Conservation (phyloP, 495 filamentous ascomycete genomes). For the Podospora appendiculata region DNA sequence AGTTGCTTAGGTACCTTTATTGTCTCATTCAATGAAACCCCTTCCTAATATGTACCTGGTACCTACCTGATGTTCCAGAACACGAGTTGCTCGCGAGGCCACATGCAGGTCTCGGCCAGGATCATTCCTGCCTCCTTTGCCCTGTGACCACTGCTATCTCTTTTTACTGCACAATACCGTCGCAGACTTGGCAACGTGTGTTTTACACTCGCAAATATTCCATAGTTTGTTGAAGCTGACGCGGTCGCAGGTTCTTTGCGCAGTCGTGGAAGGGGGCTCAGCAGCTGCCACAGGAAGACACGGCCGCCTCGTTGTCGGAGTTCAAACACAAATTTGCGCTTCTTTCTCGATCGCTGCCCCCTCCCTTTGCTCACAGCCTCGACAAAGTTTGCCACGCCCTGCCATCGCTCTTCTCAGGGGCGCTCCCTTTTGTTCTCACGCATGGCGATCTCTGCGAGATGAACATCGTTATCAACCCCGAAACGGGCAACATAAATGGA, state of each 20-base stretch:
- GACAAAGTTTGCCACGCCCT: background rate
- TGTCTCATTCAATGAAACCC: too few relatives aligned
- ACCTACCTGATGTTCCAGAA: too few relatives aligned
- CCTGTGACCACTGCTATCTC: too few relatives aligned
- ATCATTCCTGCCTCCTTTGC: too few relatives aligned
- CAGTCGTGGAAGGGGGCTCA: background rate
- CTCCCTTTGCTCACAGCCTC: background rate
- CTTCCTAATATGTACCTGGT: too few relatives aligned
- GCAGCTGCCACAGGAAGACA: background rate
- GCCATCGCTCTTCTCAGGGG: background rate
- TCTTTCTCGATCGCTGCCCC: background rate
- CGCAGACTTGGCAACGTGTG: background rate
- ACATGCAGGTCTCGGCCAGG: too few relatives aligned
- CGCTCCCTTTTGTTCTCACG: conserved; percentile 22
- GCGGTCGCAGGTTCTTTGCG: background rate
- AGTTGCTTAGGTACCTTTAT: too few relatives aligned
- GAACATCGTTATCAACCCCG: conserved; percentile 34
- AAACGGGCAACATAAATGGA: conserved; percentile 33
- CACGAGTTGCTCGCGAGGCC: too few relatives aligned
- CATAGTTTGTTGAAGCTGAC: background rate
- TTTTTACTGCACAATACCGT: background rate
- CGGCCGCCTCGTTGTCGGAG: background rate
- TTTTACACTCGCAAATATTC: background rate
- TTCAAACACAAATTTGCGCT: background rate
- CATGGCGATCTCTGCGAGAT: conserved; percentile 38